These are phyloP conservation scores for Pontederia paniculata DNA, from an alignment of 176 grass and related monocot species.

Conservation along the genomic window DNA sequence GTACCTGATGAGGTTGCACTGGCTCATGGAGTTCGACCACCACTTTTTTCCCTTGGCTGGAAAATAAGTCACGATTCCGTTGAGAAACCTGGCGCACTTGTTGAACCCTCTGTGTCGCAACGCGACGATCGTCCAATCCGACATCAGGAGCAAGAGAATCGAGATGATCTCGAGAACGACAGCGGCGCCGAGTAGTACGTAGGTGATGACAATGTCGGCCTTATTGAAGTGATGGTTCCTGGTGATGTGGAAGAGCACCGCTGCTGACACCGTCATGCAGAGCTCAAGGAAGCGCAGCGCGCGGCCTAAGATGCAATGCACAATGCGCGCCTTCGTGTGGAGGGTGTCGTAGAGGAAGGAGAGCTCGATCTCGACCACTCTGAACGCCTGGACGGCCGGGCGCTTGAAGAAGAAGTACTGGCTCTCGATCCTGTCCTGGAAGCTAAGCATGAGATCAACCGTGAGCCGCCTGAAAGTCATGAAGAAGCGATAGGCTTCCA, in stretches of 20 bases:
- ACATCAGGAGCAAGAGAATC: conserved; percentile 5
- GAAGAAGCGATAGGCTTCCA: conserved; percentile 5
- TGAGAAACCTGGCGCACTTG: neutral
- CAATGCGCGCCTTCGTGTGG: conserved; percentile 14
- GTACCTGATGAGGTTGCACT: conserved; percentile 27
- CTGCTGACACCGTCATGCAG: neutral
- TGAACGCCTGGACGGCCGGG: conserved; percentile 4
- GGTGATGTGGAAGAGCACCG: neutral
- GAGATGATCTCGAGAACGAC: conserved; percentile 22
- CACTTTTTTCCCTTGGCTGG: neutral
- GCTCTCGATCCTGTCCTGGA: conserved; percentile 3
- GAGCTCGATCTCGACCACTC: conserved; percentile 26
- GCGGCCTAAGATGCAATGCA: conserved; percentile 1
- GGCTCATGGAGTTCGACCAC: conserved; percentile 33
- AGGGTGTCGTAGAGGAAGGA: conserved; percentile 21
- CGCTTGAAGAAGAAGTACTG: neutral
- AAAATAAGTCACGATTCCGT: neutral
- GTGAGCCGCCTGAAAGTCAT: conserved; percentile 12
- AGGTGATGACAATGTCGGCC: conserved; percentile 23
- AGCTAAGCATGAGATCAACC: conserved; percentile 23
- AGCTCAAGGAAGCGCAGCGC: conserved; percentile 1
- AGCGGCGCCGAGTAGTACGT: conserved; percentile 24
- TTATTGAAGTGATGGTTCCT: conserved; percentile 1
- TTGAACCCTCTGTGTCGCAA: neutral
- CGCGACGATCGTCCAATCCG: conserved; percentile 16